These are phyloP conservation scores for Talaromyces atroroseus DNA, from an alignment of 2,329 filamentous ascomycete genomes.

Conservation along the genomic window DNA sequence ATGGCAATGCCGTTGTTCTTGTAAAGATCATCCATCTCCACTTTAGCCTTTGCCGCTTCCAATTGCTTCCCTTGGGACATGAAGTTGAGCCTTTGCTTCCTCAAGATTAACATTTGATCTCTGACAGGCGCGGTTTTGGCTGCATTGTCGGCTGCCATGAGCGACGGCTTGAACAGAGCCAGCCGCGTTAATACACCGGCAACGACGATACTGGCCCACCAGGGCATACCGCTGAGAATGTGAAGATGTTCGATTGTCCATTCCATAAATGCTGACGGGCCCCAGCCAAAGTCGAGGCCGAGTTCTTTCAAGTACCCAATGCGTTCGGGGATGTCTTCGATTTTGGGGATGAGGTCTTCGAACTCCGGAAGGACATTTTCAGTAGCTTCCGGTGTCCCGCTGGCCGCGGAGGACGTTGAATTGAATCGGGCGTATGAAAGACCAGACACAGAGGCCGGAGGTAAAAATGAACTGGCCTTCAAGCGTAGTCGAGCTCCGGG, in stretches of 20 bases:
- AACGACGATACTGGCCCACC: slow-evolving; percentile 70
- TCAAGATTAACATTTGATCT: slow-evolving; percentile 47
- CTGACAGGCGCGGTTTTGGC: slow-evolving; percentile 56
- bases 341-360: slow-evolving; percentile 21
- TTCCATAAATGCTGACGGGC: slow-evolving; percentile 68
- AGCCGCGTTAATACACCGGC: slow-evolving; percentile 62
- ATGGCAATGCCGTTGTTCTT: slow-evolving; percentile 51
- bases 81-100: slow-evolving; percentile 41
- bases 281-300: slow-evolving; percentile 83
- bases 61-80: slow-evolving; percentile 40
- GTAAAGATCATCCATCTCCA: slow-evolving; percentile 49
- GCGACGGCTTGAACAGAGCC: slow-evolving; percentile 60
- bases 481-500: slow-evolving; percentile 8
- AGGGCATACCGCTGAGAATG: slow-evolving; percentile 67
- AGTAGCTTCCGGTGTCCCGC: slow-evolving; percentile 2
- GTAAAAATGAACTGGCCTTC: slow-evolving; percentile 6
- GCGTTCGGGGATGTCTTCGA: slow-evolving; percentile 61
- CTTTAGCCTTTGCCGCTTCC: slow-evolving; percentile 42
- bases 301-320: slow-evolving; percentile 78
- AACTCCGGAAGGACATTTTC: slow-evolving; percentile 14
- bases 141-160: slow-evolving; percentile 56
- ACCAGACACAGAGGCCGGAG: slow-evolving; percentile 18
- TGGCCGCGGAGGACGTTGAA: slow-evolving; percentile 26
- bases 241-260: slow-evolving; percentile 78
- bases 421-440: slow-evolving; percentile 33